phyloP scores from a whole-genome alignment of 2,329 filamentous ascomycete species.

The Ophiostoma ips region DNA sequence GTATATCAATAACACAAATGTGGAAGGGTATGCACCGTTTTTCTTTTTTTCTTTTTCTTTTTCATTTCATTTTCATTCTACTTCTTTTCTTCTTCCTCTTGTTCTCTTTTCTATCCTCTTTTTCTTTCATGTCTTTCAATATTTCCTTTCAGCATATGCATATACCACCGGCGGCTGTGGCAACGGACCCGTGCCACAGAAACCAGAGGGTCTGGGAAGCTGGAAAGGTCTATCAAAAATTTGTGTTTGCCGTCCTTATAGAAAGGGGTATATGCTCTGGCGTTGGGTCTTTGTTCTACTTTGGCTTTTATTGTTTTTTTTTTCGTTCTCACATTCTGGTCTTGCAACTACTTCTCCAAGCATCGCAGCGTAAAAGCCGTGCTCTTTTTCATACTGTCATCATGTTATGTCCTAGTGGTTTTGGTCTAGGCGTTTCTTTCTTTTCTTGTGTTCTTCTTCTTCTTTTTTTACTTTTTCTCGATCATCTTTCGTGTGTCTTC shows the following conservation, averaged over 20 bases:
- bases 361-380: neutral
- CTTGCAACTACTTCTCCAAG: neutral
- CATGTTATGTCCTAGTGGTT: too few relatives aligned
- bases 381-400: too few relatives aligned
- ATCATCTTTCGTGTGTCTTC: too few relatives aligned
- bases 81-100: neutral
- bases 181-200: neutral
- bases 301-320: neutral
- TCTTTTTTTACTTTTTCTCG: too few relatives aligned
- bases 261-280: neutral
- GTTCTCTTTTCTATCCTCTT: neutral
- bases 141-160: slow-evolving; percentile 1
- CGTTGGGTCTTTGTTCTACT: neutral
- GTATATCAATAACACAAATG: neutral
- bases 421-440: too few relatives aligned
- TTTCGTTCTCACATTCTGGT: neutral
- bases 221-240: neutral
- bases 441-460: too few relatives aligned
- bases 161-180: neutral
- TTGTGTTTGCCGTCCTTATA: neutral
- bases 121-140: neutral
- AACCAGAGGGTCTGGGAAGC: neutral
- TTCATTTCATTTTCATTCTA: neutral
- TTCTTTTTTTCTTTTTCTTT: too few relatives aligned
- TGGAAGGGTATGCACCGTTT: too few relatives aligned